phyloP scores from a whole-genome alignment of 805 yeast species.

The Nakazawaea pomicola region DNA sequence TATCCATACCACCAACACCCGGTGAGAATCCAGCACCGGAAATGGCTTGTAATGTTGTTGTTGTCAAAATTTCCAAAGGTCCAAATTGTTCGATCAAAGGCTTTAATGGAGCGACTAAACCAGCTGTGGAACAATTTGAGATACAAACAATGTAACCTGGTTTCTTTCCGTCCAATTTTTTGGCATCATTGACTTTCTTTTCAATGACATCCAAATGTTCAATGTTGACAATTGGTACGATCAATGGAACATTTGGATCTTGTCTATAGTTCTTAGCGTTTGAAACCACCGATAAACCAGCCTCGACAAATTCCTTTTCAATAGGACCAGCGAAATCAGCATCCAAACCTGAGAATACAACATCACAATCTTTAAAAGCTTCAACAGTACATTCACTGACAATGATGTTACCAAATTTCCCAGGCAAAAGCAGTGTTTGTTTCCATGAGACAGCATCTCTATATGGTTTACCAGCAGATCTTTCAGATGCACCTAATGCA shows the following conservation, averaged over 20 bases:
- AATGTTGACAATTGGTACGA: slow-evolving; percentile 93
- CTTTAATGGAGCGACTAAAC: slow-evolving; percentile 91
- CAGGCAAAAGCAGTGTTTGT: slow-evolving; percentile 82
- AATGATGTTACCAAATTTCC: slow-evolving; percentile 48
- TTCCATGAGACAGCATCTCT: slow-evolving; percentile 89
- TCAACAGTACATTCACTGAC: slow-evolving; percentile 78
- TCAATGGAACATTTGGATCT: slow-evolving; percentile 78
- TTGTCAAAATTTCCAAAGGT: slow-evolving; percentile 79
- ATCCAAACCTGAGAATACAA: slow-evolving; percentile 93
- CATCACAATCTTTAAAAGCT: slow-evolving; percentile 81
- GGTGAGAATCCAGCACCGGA: slow-evolving; percentile 99
- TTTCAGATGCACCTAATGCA: slow-evolving; percentile 85
- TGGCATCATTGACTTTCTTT: slow-evolving; percentile 49
- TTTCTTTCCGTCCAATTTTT: slow-evolving; percentile 42
- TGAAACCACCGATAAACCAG: slow-evolving; percentile 81
- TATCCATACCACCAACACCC: slow-evolving; percentile 93
- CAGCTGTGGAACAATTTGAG: slow-evolving; percentile 98
- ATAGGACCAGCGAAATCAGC: slow-evolving; percentile 90
- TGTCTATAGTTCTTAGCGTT: slow-evolving; percentile 97
- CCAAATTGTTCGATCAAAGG: slow-evolving; percentile 91
- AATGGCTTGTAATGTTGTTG: slow-evolving; percentile 94
- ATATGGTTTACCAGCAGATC: slow-evolving; percentile 91
- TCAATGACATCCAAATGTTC: slow-evolving; percentile 79
- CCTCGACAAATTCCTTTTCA: slow-evolving; percentile 77
- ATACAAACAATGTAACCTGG: slow-evolving; percentile 91